Base-by-base conservation (phyloP, 169 alveolate genomes). In the Plasmodium gonderi region DNA sequence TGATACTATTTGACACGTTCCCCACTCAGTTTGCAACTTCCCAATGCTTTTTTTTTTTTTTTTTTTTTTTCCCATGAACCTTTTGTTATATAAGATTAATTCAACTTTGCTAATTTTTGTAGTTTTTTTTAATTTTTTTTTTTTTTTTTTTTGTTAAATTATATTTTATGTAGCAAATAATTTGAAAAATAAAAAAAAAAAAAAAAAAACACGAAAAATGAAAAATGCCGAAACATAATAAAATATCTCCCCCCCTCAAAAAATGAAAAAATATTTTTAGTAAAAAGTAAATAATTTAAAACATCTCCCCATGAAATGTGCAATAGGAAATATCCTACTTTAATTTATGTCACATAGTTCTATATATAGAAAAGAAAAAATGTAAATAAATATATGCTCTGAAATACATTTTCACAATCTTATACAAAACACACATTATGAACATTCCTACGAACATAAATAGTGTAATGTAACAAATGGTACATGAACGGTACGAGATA, bases 141-240 rank as follows among this genome's bases (percentile, higher is more conserved):
- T 31, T 78, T 78, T 45, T 78, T 78, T 78, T 78, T 78, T 78
- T 78, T 78, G 60, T 49, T 64, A 47, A 29, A 78, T 36, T 31
- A 64, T 78, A 38, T 29, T 47, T 29, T 11, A 20, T 78, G 65
- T 31, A 23, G 40, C 49, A 47, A 9, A 20, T 38, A 31, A 79
- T 65, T 33, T 31, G 47, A n/a, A 29, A 45, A 31, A 79, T 49
- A n/a, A 20, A 78, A 31, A 78, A 79, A 79, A 51, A 47, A 79
- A 79, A 51, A 31, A 79, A 60, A 60, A 29, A 36, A 60, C 40
- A 11, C 72, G 36, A 60, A 60, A 60, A 60, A 60, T 60, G 72
- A 60, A 20, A 5, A 17, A 12, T 60, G 7, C n/a, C 40, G 38
- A 60, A 60, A 60, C 17, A 60, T 23, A 8, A 60, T 23, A 60